phyloP scores from a whole-genome alignment of 805 yeast genomes.

The Helenozyma baotianmanensis region DNA sequence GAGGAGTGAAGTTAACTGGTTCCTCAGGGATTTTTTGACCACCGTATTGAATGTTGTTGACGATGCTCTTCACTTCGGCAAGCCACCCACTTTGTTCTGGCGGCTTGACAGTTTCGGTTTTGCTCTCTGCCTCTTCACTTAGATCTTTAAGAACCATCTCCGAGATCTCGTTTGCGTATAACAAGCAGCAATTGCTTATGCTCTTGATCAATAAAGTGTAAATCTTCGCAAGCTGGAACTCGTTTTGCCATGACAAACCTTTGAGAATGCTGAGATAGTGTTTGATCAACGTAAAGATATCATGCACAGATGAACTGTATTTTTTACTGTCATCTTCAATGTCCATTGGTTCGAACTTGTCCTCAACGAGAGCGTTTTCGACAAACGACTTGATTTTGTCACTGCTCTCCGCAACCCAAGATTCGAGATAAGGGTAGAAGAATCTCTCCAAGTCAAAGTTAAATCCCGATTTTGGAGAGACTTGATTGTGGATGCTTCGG shows the following conservation, averaged over 20 bases:
- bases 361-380: slow-evolving; percentile 52
- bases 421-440: slow-evolving; percentile 39
- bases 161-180: slow-evolving; percentile 41
- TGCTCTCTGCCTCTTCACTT: slow-evolving; percentile 26
- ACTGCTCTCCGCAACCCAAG: slow-evolving; percentile 43
- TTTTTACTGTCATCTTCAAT: slow-evolving; percentile 33
- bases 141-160: slow-evolving; percentile 41
- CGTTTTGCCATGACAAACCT: slow-evolving; percentile 62
- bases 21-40: slow-evolving; percentile 33
- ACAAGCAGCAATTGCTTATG: slow-evolving; percentile 56
- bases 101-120: slow-evolving; percentile 1
- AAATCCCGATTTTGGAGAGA: slow-evolving; percentile 37
- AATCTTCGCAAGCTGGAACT: slow-evolving; percentile 56
- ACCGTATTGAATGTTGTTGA: slow-evolving; percentile 36
- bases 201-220: slow-evolving; percentile 58
- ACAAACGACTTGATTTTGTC: slow-evolving; percentile 45
- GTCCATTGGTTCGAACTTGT: slow-evolving; percentile 52
- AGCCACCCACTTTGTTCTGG: slow-evolving; percentile 32
- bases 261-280: slow-evolving; percentile 55
- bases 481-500: slow-evolving; percentile 48
- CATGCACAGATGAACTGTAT: slow-evolving; percentile 60
- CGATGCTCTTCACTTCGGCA: slow-evolving; percentile 50
- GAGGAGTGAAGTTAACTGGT: slow-evolving; percentile 54
- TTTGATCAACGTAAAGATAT: slow-evolving; percentile 59
- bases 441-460: slow-evolving; percentile 53